phyloP scores from a whole-genome alignment of 768 basidiomycete genomes.

The Butyriboletus loyo region DNA sequence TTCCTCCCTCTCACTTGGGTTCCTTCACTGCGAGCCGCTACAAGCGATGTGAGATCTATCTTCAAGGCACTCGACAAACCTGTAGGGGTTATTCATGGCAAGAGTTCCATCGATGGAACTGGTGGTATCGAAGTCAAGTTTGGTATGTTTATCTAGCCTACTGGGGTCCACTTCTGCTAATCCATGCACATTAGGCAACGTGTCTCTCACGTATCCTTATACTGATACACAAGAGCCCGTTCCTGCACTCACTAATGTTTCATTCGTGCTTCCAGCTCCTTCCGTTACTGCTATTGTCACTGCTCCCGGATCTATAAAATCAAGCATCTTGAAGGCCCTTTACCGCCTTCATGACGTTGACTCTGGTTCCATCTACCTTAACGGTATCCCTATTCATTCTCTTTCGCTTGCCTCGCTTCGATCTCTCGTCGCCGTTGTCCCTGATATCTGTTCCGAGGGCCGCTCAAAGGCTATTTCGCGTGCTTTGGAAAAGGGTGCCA shows the following conservation, averaged over 20 bases:
- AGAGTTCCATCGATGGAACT: conserved; percentile 70
- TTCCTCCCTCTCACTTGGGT: conserved; percentile 34
- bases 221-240: conserved; percentile 51
- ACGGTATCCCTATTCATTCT: conserved; percentile 84
- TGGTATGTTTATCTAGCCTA: conserved; percentile 42
- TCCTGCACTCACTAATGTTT: conserved; percentile 70
- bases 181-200: conserved; percentile 54
- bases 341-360: conserved; percentile 91
- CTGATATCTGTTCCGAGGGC: conserved; percentile 57
- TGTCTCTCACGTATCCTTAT: conserved; percentile 71
- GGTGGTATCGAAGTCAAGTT: conserved; percentile 83
- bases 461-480: conserved; percentile 25
- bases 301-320: conserved; percentile 79
- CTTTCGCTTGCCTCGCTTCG: conserved; percentile 81
- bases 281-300: conserved; percentile 89
- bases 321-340: conserved; percentile 79
- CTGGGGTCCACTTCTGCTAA: background rate
- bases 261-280: conserved; percentile 85
- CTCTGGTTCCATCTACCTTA: conserved; percentile 77
- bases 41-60: conserved; percentile 77
- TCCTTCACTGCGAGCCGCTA: conserved; percentile 62
- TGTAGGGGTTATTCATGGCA: conserved; percentile 79
- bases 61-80: conserved; percentile 78
- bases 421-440: conserved; percentile 84
- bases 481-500: conserved; percentile 23